phyloP scores from a whole-genome alignment of 2,329 filamentous ascomycete genomes.

The Penicillium sp. region DNA sequence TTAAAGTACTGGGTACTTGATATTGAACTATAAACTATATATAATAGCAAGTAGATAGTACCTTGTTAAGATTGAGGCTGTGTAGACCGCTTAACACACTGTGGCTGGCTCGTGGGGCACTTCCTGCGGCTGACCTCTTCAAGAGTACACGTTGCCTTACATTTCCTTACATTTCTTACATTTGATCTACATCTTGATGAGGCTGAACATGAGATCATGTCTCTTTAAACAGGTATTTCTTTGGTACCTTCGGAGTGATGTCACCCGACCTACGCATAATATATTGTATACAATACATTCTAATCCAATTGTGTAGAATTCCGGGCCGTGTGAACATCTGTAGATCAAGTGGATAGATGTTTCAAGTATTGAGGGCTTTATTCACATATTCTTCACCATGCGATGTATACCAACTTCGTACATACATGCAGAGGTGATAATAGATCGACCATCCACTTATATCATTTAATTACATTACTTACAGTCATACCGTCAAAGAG shows the following conservation, averaged over 20 bases:
- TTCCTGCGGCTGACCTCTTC: constrained; percentile 6
- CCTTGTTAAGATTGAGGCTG: constrained; percentile 23
- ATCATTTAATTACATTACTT: neutral
- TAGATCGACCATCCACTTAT: neutral
- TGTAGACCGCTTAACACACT: constrained; percentile 22
- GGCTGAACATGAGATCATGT: neutral
- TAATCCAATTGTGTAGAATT: neutral
- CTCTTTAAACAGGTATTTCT: neutral
- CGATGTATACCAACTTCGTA: neutral
- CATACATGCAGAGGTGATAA: neutral
- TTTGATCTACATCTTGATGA: neutral
- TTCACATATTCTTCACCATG: neutral
- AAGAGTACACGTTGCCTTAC: constrained; percentile 1
- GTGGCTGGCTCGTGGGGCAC: constrained; percentile 21
- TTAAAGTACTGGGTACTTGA: constrained; percentile 14
- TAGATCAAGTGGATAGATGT: neutral
- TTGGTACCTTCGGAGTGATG: neutral
- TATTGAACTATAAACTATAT: neutral
- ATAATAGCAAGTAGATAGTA: constrained; percentile 8
- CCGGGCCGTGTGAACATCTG: neutral
- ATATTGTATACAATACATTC: neutral
- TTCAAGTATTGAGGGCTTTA: neutral
- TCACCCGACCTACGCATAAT: neutral
- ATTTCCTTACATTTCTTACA: neutral
- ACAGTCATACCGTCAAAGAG: neutral